Evolutionary conservation across 495 filamentous ascomycete genomes (phyloP), one percentile per base, ranked within the genome.

Genomic region (Arthonia radiata): DNA sequence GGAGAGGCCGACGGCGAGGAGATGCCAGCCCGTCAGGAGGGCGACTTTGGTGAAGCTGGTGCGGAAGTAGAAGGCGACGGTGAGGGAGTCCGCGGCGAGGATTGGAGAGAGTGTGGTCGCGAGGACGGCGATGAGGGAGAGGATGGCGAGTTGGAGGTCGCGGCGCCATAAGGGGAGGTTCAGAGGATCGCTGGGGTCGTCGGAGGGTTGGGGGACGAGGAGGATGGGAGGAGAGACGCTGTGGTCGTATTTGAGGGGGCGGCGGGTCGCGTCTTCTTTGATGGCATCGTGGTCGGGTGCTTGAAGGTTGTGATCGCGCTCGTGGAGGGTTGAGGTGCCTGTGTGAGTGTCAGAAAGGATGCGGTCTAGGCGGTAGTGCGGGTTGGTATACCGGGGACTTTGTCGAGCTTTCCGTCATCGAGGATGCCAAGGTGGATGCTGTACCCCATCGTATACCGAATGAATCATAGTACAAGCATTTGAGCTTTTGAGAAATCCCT

Each of bases 141-240:
- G 60, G 31, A 75, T 63, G 31, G 64, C 49, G 33, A 77, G 68
- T 38, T 86, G 81, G 23, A 71, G 35, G 35, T 93, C 81, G 38
- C 80, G 75, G 37, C 67, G 68, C 75, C 75, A 82, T 36, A 83
- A 43, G 22, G 82, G 70, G 81, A 81, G 91, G 43, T 93, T 93
- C 35, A 78, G 46, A 14, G 51, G 51, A 35, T 55, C 48, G 28
- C 39, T 41, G 8, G 48, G 47, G 24, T 45, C 39, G 32, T 48
- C 43, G 15, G 33, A 39, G 13, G 48, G 48, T 18, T 52, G 48
- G 3, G 48, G 48, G 15, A 52, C 46, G n/a, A 52, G 43, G 10
- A 52, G 38, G 22, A 46, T 50, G 24, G 38, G 33, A 25, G 4
- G 13, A 30, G 31, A 11, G 31, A 36, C 32, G 31, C 37, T 50